phyloP scores from a whole-genome alignment of 257 asterid genomes.

The Solanum commersonii region DNA sequence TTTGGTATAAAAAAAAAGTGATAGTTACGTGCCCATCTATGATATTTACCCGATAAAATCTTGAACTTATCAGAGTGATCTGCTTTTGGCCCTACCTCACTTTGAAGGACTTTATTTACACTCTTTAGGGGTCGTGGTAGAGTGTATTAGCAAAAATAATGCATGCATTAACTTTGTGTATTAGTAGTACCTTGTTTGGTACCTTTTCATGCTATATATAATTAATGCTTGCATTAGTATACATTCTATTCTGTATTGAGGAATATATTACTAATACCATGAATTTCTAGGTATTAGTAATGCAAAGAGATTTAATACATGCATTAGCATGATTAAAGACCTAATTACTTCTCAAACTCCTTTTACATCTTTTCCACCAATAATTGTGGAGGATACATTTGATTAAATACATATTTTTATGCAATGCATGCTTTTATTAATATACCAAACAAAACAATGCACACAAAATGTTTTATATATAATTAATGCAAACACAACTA shows the following conservation, averaged over 20 bases:
- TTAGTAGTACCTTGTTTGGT: no score
- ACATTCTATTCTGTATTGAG: no score
- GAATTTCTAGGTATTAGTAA: neutral
- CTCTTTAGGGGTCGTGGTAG: neutral
- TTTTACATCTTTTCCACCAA: neutral
- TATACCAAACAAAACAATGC: neutral
- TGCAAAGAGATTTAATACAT: neutral
- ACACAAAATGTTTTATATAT: neutral
- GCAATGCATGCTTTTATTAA: neutral
- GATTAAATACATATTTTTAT: neutral
- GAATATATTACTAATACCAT: no score
- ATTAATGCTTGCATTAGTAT: neutral
- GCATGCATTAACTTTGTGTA: neutral
- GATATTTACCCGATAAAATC: neutral
- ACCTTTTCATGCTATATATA: neutral
- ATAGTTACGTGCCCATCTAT: neutral
- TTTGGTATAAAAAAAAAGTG: neutral
- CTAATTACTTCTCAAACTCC: neutral
- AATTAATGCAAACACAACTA: no score
- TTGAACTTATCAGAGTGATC: neutral
- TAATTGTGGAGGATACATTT: neutral
- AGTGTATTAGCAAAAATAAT: neutral
- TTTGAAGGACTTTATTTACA: neutral
- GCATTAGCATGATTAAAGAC: neutral
- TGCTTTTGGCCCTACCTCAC: neutral